A percentile compares a stretch with the other conserved stretches of the same genome.
phyloP scores from a whole-genome alignment of 805 yeast species.

The Candida odintsovae region DNA sequence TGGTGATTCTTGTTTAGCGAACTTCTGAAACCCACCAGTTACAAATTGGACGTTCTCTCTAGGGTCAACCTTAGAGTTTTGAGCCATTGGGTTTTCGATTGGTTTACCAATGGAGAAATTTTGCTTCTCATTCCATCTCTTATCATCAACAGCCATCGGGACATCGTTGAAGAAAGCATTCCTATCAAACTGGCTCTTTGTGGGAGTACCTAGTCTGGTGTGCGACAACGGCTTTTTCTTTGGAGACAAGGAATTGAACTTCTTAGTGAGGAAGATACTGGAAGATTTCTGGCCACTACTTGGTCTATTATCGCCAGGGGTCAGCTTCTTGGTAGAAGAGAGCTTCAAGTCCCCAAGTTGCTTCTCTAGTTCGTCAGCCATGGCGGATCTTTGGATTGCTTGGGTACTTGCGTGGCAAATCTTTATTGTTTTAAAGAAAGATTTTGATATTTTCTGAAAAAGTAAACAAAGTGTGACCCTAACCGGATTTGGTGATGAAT shows the following conservation, averaged over 20 bases:
- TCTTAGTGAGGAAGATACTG: slow-evolving; percentile 17
- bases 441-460: too few relatives aligned
- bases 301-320: slow-evolving; percentile 2
- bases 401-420: not conserved
- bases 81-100: slow-evolving; percentile 9
- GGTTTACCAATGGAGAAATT: slow-evolving; percentile 1
- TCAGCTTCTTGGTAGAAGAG: slow-evolving; percentile 6
- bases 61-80: slow-evolving; percentile 3
- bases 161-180: slow-evolving; percentile 13
- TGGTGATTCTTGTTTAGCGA: slow-evolving; percentile 16
- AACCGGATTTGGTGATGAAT: not conserved
- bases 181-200: slow-evolving; percentile 3
- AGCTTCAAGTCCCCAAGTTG: not conserved
- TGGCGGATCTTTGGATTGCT: not conserved
- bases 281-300: slow-evolving; percentile 11
- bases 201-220: not conserved
- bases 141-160: slow-evolving; percentile 19
- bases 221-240: slow-evolving; percentile 6
- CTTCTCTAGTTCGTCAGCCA: not conserved
- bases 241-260: slow-evolving; percentile 11
- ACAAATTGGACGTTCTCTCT: slow-evolving; percentile 7
- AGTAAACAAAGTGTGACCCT: not conserved
- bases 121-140: slow-evolving; percentile 11
- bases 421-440: too few relatives aligned
- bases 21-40: slow-evolving; percentile 14